A percentile compares a stretch with the other conserved stretches of the same genome.
Conservation (phyloP, 768 basidiomycete species). For the Mycena belliarum region DNA sequence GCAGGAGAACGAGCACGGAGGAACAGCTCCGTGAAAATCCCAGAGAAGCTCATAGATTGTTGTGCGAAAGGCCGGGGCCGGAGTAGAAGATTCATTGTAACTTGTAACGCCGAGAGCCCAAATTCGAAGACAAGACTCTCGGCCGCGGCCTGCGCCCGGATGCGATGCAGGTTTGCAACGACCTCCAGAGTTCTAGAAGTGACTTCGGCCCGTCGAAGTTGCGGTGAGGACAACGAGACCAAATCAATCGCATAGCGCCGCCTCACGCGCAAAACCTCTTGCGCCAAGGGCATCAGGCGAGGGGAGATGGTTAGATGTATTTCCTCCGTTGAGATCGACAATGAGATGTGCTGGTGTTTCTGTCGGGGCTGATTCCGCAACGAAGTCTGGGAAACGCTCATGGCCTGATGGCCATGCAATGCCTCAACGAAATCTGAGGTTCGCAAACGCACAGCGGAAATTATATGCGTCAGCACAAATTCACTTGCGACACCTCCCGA, state of each 20-base stretch:
- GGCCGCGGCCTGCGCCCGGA: conserved; percentile 65
- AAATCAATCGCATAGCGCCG: conserved; percentile 33
- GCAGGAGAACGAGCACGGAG: conserved; percentile 60
- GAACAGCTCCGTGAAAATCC: conserved; percentile 52
- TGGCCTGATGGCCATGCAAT: conserved; percentile 16
- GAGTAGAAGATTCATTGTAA: conserved; percentile 38
- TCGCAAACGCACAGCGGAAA: conserved; percentile 25
- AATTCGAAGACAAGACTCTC: conserved; percentile 71
- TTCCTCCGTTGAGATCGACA: conserved; percentile 42
- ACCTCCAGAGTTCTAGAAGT: conserved; percentile 31
- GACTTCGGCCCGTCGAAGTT: conserved; percentile 18
- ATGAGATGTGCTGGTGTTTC: conserved; percentile 31
- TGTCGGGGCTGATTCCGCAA: conserved; percentile 37
- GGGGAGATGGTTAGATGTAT: conserved; percentile 50
- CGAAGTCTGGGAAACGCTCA: conserved; percentile 47
- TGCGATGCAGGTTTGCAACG: conserved; percentile 40
- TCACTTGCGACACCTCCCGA: conserved; percentile 35
- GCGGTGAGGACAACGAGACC: conserved; percentile 7
- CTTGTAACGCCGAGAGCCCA: conserved; percentile 42
- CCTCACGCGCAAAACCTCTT: conserved; percentile 53
- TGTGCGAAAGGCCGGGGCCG: conserved; percentile 29
- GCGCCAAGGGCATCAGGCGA: conserved; percentile 60
- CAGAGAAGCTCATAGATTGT: conserved; percentile 47
- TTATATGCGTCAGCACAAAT: conserved; percentile 35
- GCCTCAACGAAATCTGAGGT: conserved; percentile 27